A percentile compares a stretch with the other conserved stretches of the same genome.
Conservation (phyloP, 306 rosid species). For the Fragaria ananassa region DNA sequence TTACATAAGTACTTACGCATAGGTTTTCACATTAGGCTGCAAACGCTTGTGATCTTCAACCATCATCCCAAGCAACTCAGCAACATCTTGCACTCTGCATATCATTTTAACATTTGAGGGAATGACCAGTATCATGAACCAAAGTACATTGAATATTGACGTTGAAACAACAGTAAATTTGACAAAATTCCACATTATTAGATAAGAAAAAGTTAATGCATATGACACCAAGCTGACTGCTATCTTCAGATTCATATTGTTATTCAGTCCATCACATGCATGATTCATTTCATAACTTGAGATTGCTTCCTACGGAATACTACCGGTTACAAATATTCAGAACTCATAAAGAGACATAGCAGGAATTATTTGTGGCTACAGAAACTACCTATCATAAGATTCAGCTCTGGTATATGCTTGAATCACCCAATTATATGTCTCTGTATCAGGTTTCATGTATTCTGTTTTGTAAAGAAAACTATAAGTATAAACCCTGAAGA, state of each 20-base stretch:
- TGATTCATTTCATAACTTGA: neutral
- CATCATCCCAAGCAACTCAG: slow-evolving; percentile 99
- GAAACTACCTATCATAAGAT: slow-evolving; percentile 84
- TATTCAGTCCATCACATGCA: neutral
- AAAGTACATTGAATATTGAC: neutral
- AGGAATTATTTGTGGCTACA: slow-evolving; percentile 5
- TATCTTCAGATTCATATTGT: neutral
- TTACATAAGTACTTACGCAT: slow-evolving; percentile 55
- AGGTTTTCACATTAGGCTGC: slow-evolving; percentile 85
- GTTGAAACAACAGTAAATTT: neutral
- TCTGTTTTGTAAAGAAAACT: slow-evolving; percentile 44
- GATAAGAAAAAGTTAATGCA: neutral
- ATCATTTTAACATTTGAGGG: slow-evolving; percentile 26
- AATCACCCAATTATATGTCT: slow-evolving; percentile 97
- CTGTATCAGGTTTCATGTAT: slow-evolving; percentile 89
- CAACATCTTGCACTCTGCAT: slow-evolving; percentile 88
- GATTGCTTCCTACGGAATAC: neutral
- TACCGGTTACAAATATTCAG: neutral
- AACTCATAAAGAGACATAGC: neutral
- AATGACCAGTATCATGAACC: slow-evolving; percentile 1
- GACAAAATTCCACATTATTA: neutral
- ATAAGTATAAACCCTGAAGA: slow-evolving; percentile 22
- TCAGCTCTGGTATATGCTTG: slow-evolving; percentile 98
- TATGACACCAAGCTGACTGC: neutral
- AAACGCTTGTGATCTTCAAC: slow-evolving; percentile 84